Percentiles rank a stretch among this genome's conserved stretches.
Conservation (phyloP, 306 rosid genomes). For the Sindora glabra region DNA sequence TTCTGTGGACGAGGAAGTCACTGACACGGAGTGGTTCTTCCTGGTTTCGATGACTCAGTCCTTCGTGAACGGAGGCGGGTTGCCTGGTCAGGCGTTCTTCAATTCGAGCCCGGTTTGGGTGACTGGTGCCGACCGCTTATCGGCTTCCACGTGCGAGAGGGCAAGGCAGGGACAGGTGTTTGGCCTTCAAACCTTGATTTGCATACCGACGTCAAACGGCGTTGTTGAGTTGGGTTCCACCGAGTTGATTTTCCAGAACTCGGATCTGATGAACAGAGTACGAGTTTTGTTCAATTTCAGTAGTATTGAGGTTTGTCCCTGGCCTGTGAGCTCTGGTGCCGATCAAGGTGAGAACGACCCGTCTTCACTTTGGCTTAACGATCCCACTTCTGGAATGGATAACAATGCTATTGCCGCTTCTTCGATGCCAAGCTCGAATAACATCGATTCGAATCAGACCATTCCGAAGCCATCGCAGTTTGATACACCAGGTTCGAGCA, state of each 20-base stretch:
- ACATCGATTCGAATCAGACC: slow-evolving; percentile 1
- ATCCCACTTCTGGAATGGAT: slow-evolving; percentile 38
- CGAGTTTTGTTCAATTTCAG: slow-evolving; percentile 66
- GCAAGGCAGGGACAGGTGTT: slow-evolving; percentile 55
- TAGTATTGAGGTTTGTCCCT: slow-evolving; percentile 46
- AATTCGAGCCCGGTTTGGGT: slow-evolving; percentile 64
- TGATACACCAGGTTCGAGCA: slow-evolving; percentile 56
- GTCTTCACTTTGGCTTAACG: slow-evolving; percentile 70
- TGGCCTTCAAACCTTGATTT: slow-evolving; percentile 68
- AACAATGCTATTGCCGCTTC: slow-evolving; percentile 12
- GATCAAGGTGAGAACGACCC: slow-evolving; percentile 88
- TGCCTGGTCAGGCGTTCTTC: slow-evolving; percentile 66
- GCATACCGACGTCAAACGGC: slow-evolving; percentile 67
- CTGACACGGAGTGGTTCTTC: slow-evolving; percentile 97
- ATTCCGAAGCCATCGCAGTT: slow-evolving; percentile 34
- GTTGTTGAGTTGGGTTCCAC: slow-evolving; percentile 70
- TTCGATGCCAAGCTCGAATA: slow-evolving; percentile 19
- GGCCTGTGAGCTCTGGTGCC: slow-evolving; percentile 38
- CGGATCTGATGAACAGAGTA: slow-evolving; percentile 77
- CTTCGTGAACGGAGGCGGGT: slow-evolving; percentile 53
- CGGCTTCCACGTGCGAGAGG: slow-evolving; percentile 53
- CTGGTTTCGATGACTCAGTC: slow-evolving; percentile 88
- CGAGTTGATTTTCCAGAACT: slow-evolving; percentile 35
- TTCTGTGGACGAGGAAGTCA: slow-evolving; percentile 72
- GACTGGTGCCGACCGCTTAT: slow-evolving; percentile 45